These are phyloP conservation scores for Pseudoscleropodium purum DNA, from an alignment of 225 moss, liverwort and hornwort species.

Conservation along the genomic window DNA sequence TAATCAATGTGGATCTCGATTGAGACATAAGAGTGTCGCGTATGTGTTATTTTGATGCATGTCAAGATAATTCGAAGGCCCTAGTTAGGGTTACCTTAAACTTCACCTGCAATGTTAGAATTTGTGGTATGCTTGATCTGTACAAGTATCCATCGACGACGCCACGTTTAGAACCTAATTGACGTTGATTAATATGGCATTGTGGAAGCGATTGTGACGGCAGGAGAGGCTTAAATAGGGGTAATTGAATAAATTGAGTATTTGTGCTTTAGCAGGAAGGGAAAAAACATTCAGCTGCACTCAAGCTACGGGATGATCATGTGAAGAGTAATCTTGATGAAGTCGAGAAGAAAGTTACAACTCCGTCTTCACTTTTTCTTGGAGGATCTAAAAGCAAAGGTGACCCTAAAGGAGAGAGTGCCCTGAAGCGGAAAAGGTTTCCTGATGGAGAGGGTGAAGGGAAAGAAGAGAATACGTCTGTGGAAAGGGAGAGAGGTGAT, in stretches of 20 bases:
- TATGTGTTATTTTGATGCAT: background rate
- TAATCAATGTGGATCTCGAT: background rate
- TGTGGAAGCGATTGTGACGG: background rate
- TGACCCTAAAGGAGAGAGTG: slow-evolving; percentile 15
- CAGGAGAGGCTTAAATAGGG: background rate
- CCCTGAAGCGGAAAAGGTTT: slow-evolving; percentile 23
- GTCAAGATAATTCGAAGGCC: background rate
- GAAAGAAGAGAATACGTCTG: slow-evolving; percentile 8
- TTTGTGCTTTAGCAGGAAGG: slow-evolving; percentile 24
- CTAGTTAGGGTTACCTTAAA: background rate
- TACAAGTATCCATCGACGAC: background rate
- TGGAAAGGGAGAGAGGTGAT: slow-evolving; percentile 19
- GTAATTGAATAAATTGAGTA: background rate
- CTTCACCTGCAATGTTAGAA: background rate
- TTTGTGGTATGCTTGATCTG: background rate
- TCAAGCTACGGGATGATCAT: slow-evolving; percentile 17
- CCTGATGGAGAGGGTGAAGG: slow-evolving; percentile 10
- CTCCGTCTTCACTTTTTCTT: background rate
- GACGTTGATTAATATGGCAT: background rate
- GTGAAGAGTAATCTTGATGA: slow-evolving; percentile 13
- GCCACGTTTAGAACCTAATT: background rate
- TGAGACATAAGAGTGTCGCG: background rate
- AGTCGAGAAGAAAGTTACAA: slow-evolving; percentile 4
- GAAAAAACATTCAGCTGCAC: slow-evolving; percentile 3
- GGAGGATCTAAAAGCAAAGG: slow-evolving; percentile 12